Evolutionary conservation across 1,139 yeast species (phyloP).

Genomic region (Saccharomyces hybrid): DNA sequence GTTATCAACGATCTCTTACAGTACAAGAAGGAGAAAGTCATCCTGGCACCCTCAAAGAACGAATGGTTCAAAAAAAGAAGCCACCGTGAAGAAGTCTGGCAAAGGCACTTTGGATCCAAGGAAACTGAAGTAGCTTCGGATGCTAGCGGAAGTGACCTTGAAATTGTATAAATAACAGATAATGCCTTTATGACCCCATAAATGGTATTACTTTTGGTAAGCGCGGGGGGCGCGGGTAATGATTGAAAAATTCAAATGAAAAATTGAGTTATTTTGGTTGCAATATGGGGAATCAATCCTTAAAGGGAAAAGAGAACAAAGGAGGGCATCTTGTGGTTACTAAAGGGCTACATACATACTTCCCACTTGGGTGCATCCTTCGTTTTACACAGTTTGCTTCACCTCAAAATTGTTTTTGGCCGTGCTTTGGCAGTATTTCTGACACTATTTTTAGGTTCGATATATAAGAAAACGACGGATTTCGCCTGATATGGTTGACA

Average conservation of each 20-base stretch:
- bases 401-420: background rate
- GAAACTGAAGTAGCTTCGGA: conserved; percentile 6
- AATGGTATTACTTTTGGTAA: background rate
- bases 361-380: background rate
- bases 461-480: background rate
- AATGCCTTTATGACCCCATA: background rate
- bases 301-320: background rate
- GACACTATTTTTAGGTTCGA: background rate
- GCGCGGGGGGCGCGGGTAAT: background rate
- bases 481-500: background rate
- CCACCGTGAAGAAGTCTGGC: conserved; percentile 25
- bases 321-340: background rate
- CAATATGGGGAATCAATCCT: conserved; percentile 1
- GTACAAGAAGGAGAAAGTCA: conserved; percentile 31
- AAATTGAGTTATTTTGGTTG: background rate
- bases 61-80: conserved; percentile 23
- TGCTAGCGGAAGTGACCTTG: conserved; percentile 35
- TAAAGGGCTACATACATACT: background rate
- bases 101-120: conserved; percentile 13
- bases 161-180: conserved; percentile 22
- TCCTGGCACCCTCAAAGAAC: conserved; percentile 29
- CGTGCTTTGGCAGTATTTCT: background rate
- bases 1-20: conserved; percentile 28
- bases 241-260: background rate
- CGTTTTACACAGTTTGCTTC: background rate